Percentiles rank a stretch among this genome's conserved stretches.
Conservation (phyloP, 1,284 basidiomycete genomes). For the Paramarasmius palmivorus region DNA sequence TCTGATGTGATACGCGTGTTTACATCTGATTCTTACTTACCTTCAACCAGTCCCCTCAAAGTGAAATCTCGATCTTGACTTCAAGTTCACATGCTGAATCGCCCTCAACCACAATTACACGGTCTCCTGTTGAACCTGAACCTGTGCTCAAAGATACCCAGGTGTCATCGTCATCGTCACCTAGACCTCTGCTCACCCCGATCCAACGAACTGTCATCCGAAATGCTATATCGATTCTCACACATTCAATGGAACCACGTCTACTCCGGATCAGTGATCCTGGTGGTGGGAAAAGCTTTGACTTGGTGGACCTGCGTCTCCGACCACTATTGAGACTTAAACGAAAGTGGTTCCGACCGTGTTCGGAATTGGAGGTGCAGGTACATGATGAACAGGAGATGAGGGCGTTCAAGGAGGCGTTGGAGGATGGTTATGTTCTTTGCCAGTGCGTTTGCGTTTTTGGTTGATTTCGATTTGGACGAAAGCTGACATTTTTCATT, state of each 20-base stretch:
- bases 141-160: too few relatives aligned
- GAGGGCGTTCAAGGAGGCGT: constrained; percentile 7
- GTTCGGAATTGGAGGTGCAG: not conserved
- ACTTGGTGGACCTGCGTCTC: constrained; percentile 22
- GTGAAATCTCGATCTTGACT: not conserved
- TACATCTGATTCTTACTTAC: not conserved
- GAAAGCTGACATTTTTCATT: not conserved
- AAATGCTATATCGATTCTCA: constrained; percentile 18
- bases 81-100: not conserved
- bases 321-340: constrained; percentile 14
- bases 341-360: constrained; percentile 10
- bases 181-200: not conserved
- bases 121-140: too few relatives aligned
- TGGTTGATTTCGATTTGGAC: not conserved
- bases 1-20: not conserved
- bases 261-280: constrained; percentile 22
- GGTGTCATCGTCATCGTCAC: too few relatives aligned
- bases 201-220: constrained; percentile 16
- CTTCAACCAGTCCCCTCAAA: not conserved
- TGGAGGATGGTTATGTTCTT: constrained; percentile 14
- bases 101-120: too few relatives aligned
- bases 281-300: constrained; percentile 21
- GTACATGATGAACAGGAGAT: constrained; percentile 6
- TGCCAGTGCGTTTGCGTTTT: constrained; percentile 12
- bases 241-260: constrained; percentile 21